Conservation (phyloP, 2,329 filamentous ascomycete species). For the Aureobasidium sp. region DNA sequence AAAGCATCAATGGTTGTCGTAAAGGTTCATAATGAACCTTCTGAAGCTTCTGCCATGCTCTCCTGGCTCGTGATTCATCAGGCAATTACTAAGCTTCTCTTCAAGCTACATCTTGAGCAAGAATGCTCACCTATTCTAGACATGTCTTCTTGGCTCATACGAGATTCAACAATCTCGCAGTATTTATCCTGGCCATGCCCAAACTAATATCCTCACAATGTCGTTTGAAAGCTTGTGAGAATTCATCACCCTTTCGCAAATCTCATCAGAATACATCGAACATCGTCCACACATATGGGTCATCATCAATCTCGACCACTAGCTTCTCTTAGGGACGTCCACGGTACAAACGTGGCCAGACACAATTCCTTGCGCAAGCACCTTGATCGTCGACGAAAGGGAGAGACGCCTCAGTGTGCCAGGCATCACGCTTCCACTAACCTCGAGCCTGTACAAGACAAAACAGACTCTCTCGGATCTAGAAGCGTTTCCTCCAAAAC, state of each 20-base stretch:
- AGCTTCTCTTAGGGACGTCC: neutral
- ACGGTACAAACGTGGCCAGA: neutral
- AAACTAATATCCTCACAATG: neutral
- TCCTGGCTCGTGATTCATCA: neutral
- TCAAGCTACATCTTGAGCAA: neutral
- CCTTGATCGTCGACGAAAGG: neutral
- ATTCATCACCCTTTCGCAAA: too few relatives aligned
- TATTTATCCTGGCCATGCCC: neutral
- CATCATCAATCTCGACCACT: neutral
- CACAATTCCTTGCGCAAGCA: neutral
- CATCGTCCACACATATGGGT: neutral
- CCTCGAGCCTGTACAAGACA: neutral
- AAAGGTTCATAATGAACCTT: neutral
- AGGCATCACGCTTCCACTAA: neutral
- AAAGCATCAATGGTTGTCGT: neutral
- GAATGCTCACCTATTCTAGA: neutral
- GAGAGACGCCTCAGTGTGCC: too few relatives aligned
- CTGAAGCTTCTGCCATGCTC: neutral
- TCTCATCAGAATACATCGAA: neutral
- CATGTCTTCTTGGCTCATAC: neutral
- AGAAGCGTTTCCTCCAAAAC: neutral
- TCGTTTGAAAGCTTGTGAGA: neutral
- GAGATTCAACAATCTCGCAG: neutral
- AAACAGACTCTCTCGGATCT: neutral
- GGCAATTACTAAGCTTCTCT: neutral